Conservation (phyloP, 768 basidiomycete genomes). For the Kwoniella sp. region DNA sequence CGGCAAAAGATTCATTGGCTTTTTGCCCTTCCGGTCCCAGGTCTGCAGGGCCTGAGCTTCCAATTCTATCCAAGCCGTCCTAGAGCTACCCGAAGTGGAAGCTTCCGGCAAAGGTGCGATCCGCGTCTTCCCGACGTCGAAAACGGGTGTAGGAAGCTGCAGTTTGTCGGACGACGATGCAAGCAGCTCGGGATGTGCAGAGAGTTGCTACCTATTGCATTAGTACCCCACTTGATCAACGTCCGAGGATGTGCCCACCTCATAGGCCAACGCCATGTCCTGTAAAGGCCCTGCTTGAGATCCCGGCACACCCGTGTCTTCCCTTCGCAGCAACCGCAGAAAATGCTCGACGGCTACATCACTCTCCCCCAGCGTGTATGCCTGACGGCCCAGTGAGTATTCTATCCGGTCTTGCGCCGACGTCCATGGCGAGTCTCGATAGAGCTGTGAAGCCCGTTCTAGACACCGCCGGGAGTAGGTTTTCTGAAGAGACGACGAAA, state of each 20-base stretch:
- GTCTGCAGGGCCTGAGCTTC: slow-evolving; percentile 64
- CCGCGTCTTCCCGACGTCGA: slow-evolving; percentile 58
- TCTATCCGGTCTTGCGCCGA: slow-evolving; percentile 49
- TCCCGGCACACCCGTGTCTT: slow-evolving; percentile 40
- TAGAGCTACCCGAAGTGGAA: slow-evolving; percentile 48
- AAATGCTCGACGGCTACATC: slow-evolving; percentile 73
- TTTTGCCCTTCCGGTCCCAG: slow-evolving; percentile 42
- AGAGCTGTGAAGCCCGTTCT: slow-evolving; percentile 47
- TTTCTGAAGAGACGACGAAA: slow-evolving; percentile 42
- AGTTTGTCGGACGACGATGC: slow-evolving; percentile 53
- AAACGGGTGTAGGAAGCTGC: slow-evolving; percentile 65
- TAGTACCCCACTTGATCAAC: not conserved
- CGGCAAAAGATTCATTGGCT: slow-evolving; percentile 31
- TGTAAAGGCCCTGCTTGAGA: slow-evolving; percentile 68
- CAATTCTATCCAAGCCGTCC: slow-evolving; percentile 59
- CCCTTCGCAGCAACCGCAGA: slow-evolving; percentile 60
- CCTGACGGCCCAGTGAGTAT: slow-evolving; percentile 62
- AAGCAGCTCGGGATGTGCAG: slow-evolving; percentile 57
- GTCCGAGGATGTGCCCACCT: slow-evolving; percentile 54
- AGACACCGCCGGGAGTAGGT: slow-evolving; percentile 50
- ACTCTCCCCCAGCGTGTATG: slow-evolving; percentile 86
- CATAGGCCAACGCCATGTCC: slow-evolving; percentile 81
- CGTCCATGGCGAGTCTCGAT: slow-evolving; percentile 45
- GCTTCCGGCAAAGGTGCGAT: slow-evolving; percentile 57
- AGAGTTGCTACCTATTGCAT: slow-evolving; percentile 61